Conservation (phyloP, 2,329 filamentous ascomycete genomes). For the Chalaropsis thielavioides region DNA sequence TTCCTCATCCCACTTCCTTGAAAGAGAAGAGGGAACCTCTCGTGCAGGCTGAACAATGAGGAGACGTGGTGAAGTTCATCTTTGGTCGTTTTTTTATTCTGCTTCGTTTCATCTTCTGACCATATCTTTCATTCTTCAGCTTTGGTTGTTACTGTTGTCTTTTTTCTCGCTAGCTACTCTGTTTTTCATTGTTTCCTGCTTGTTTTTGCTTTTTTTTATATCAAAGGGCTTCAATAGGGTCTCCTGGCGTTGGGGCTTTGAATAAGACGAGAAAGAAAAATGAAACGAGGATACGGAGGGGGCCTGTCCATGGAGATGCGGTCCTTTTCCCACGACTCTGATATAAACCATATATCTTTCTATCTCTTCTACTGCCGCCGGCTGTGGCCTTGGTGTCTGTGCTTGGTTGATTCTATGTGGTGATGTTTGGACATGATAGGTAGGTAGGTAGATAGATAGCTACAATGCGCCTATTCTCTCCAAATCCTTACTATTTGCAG, state of each 20-base stretch:
- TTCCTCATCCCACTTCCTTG: neutral
- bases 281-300: slow-evolving; percentile 23
- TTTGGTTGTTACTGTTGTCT: slow-evolving; percentile 5
- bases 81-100: slow-evolving; percentile 4
- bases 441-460: neutral
- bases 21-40: neutral
- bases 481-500: slow-evolving; percentile 79
- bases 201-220: neutral
- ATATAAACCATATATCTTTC: neutral
- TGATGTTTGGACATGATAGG: neutral
- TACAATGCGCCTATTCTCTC: slow-evolving; percentile 31
- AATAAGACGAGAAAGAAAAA: slow-evolving; percentile 23
- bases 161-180: neutral
- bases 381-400: neutral
- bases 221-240: slow-evolving; percentile 6
- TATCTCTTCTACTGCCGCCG: neutral
- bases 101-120: slow-evolving; percentile 1
- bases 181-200: slow-evolving; percentile 3
- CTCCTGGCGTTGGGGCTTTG: slow-evolving; percentile 19
- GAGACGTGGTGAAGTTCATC: neutral
- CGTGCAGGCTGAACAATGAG: neutral
- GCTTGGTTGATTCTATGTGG: neutral
- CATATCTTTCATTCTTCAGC: neutral
- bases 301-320: slow-evolving; percentile 15
- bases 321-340: neutral